A percentile compares a stretch with the other conserved stretches of the same genome.
phyloP scores from a whole-genome alignment of 169 alveolate species.

The Eimeria necatrix region DNA sequence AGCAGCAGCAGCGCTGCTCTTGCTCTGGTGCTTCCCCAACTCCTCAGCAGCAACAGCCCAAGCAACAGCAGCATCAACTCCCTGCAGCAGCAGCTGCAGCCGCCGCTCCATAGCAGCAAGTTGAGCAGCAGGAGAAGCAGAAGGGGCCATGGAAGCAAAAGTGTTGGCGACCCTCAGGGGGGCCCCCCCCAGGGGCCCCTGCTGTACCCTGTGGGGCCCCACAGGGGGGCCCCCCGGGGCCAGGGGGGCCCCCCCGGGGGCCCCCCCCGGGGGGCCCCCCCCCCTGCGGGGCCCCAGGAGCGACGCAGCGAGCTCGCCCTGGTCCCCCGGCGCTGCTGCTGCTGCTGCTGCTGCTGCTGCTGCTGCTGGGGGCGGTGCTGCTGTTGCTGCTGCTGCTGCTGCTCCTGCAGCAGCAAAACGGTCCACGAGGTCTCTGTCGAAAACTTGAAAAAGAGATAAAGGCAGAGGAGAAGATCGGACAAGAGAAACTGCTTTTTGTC shows the following conservation, averaged over 20 bases:
- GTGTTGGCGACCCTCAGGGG: not conserved
- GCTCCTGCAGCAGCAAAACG: slow-evolving; percentile 22
- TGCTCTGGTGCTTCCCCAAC: not conserved
- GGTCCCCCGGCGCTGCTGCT: slow-evolving; percentile 3
- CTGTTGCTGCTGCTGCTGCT: not conserved
- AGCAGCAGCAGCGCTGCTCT: not conserved
- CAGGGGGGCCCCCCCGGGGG: not conserved
- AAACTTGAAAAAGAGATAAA: not conserved
- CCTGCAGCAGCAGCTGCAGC: slow-evolving; percentile 61
- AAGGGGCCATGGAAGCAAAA: slow-evolving; percentile 21
- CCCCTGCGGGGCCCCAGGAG: too few species aligned
- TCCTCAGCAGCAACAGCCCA: slow-evolving; percentile 30
- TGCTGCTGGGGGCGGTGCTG: not conserved
- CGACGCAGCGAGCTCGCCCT: too few species aligned
- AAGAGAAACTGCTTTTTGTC: slow-evolving; percentile 40
- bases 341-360: slow-evolving; percentile 51
- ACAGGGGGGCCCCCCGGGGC: not conserved
- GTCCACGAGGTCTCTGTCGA: not conserved
- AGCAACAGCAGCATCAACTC: slow-evolving; percentile 10
- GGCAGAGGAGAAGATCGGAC: slow-evolving; percentile 46
- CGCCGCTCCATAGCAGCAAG: not conserved
- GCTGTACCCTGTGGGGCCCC: too few species aligned
- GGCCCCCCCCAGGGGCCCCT: not conserved
- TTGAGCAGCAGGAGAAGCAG: not conserved
- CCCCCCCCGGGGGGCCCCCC: too few species aligned